Percentiles rank a stretch among this genome's conserved stretches.
Conservation (phyloP, 176 grass and related monocot genomes). For the Carex scoparia region DNA sequence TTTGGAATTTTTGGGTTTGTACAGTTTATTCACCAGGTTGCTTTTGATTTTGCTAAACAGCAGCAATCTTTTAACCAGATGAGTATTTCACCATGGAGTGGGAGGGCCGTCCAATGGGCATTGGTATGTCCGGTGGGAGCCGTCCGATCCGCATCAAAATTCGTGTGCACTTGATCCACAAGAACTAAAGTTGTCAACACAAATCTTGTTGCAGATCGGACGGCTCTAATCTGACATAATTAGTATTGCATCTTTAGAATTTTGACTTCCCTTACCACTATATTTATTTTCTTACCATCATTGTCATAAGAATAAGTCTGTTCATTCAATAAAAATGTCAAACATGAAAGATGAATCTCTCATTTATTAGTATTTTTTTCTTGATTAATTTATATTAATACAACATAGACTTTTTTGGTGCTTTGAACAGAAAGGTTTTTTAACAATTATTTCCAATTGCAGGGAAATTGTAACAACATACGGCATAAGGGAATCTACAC, state of each 20-base stretch:
- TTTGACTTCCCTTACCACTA: neutral
- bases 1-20: neutral
- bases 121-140: no score
- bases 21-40: neutral
- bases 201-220: no score
- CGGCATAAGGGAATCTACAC: neutral
- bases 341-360: neutral
- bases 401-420: neutral
- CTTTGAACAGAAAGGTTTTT: neutral
- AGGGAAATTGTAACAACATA: neutral
- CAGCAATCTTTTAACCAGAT: neutral
- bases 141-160: no score
- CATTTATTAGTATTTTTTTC: neutral
- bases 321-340: neutral
- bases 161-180: no score
- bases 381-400: neutral
- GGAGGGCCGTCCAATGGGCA: no score
- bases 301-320: neutral
- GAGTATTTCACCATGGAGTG: no score
- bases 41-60: neutral
- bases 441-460: neutral
- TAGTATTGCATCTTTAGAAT: no score
- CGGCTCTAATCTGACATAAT: no score
- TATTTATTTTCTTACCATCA: neutral
- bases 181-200: no score